Percentiles rank a stretch among this genome's conserved stretches.
phyloP scores from a whole-genome alignment of 306 rosid species.

The Citrullus mucosospermus region DNA sequence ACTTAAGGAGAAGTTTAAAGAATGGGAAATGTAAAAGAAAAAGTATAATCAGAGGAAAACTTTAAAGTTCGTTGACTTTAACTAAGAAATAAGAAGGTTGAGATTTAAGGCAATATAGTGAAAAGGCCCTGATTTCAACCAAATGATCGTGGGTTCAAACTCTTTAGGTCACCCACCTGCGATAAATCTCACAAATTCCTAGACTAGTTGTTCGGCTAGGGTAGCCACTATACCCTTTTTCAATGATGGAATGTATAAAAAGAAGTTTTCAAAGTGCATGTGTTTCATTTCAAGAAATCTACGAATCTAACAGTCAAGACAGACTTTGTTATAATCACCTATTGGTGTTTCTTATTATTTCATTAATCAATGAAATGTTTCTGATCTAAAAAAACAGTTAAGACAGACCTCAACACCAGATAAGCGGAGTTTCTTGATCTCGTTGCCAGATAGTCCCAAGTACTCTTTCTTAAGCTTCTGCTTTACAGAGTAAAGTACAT shows the following conservation, averaged over 20 bases:
- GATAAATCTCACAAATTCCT: neutral
- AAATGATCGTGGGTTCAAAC: neutral
- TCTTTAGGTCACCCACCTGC: neutral
- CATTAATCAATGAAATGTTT: no score
- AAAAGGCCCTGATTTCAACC: neutral
- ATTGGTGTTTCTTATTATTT: no score
- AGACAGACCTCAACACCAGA: constrained; percentile 82
- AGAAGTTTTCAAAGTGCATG: neutral
- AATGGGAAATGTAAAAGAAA: neutral
- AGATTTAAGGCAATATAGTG: neutral
- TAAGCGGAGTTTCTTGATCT: constrained; percentile 57
- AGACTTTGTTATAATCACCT: constrained; percentile 27
- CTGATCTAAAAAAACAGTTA: neutral
- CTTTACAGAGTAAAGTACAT: constrained; percentile 51
- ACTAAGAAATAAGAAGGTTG: neutral
- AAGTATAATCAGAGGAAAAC: neutral
- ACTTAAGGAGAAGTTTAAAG: neutral
- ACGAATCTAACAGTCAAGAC: constrained; percentile 24
- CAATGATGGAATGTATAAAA: neutral
- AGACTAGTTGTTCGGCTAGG: neutral
- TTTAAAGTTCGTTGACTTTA: neutral
- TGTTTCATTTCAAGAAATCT: neutral
- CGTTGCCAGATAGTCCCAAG: constrained; percentile 43
- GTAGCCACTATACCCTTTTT: neutral
- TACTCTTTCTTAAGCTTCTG: constrained; percentile 71